Percentiles rank a stretch among this genome's conserved stretches.
Evolutionary conservation across 805 yeast genomes (phyloP).

Genomic region (Metschnikowia proteae): DNA sequence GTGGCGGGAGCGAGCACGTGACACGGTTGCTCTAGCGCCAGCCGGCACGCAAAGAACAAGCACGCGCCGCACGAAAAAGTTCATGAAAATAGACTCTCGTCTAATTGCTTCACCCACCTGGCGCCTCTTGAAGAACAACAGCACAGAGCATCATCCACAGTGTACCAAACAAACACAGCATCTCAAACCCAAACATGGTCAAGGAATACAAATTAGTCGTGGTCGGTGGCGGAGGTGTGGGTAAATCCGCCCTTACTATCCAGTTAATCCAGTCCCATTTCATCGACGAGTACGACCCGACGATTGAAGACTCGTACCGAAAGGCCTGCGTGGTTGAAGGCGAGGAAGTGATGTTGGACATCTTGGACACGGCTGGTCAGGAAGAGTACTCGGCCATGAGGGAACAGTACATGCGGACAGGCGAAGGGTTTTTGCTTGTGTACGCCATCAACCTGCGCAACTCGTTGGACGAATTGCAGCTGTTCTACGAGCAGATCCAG

Average conservation of each 20-base stretch:
- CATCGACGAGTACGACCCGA: conserved; percentile 97
- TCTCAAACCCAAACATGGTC: conserved; percentile 25
- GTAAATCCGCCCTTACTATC: conserved; percentile 93
- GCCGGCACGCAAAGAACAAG: neutral
- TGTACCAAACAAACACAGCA: neutral
- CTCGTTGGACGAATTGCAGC: conserved; percentile 79
- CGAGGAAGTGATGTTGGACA: conserved; percentile 61
- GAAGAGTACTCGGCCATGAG: conserved; percentile 86
- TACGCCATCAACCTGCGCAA: conserved; percentile 83
- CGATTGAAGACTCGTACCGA: conserved; percentile 89
- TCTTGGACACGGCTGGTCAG: conserved; percentile 97
- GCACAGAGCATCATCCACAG: neutral
- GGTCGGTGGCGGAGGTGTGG: conserved; percentile 99
- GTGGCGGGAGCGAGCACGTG: neutral
- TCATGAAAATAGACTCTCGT: neutral
- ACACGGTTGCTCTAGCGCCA: neutral
- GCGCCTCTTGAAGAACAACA: neutral
- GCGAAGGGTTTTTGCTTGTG: conserved; percentile 88
- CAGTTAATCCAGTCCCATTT: conserved; percentile 93
- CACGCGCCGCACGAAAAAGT: conserved; percentile 5
- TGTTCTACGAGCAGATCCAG: conserved; percentile 73
- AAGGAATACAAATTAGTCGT: conserved; percentile 91
- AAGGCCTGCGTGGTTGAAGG: conserved; percentile 83
- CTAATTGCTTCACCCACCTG: neutral
- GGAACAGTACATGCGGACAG: conserved; percentile 94